Evolutionary conservation across 179 eudicot species (phyloP).

Genomic region (Gypsophila paniculata): DNA sequence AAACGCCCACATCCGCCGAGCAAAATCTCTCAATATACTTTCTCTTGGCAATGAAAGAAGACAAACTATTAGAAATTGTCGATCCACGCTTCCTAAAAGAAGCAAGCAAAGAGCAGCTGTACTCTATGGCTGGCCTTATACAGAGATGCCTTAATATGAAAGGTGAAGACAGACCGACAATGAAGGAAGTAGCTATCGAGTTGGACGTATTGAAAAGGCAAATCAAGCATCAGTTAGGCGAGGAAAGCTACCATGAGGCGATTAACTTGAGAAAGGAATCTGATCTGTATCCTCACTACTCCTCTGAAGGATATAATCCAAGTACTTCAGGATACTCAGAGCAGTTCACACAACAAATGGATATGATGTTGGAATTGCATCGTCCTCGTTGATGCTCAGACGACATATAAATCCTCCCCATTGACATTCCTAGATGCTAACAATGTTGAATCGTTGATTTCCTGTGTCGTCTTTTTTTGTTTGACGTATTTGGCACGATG

Average conservation of each 20-base stretch:
- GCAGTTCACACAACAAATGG: constrained; percentile 4
- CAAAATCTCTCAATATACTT: constrained; percentile 9
- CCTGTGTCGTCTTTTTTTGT: neutral
- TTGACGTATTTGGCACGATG: neutral
- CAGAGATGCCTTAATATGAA: constrained; percentile 4
- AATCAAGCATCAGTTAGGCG: constrained; percentile 12
- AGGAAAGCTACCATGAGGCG: neutral
- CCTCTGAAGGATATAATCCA: neutral
- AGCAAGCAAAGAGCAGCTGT: constrained; percentile 14
- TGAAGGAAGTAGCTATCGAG: constrained; percentile 20
- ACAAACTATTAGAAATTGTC: neutral
- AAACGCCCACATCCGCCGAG: constrained; percentile 10
- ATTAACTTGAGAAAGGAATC: neutral
- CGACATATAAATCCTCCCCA: no score
- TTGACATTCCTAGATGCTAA: neutral
- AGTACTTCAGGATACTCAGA: neutral
- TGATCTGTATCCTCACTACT: neutral
- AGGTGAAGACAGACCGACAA: constrained; percentile 21
- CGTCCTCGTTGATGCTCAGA: constrained; percentile 12
- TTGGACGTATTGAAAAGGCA: constrained; percentile 17
- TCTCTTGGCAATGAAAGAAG: constrained; percentile 7
- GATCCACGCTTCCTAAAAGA: constrained; percentile 15
- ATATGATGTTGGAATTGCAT: neutral
- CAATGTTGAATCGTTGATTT: neutral
- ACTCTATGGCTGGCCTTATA: constrained; percentile 12